These are phyloP conservation scores for Fonsecaea nubica DNA, from an alignment of 2,329 filamentous ascomycete genomes.

Conservation along the genomic window DNA sequence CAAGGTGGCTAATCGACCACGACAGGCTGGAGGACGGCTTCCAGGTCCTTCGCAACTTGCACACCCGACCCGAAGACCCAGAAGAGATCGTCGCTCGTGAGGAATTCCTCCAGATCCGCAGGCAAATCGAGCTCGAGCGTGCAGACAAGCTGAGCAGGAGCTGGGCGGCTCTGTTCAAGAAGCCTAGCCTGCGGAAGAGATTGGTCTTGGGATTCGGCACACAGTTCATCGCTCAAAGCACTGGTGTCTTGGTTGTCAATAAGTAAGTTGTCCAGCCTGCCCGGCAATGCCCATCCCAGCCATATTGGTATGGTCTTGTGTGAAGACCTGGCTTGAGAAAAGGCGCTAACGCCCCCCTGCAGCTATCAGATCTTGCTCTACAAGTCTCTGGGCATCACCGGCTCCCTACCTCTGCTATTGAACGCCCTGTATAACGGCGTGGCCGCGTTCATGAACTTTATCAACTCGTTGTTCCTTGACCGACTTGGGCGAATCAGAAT, in stretches of 20 bases:
- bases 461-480: constrained; percentile 17
- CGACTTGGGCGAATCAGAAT: constrained; percentile 13
- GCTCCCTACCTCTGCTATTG: constrained; percentile 13
- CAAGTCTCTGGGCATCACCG: constrained; percentile 18
- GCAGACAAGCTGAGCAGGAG: constrained; percentile 3
- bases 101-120: constrained; percentile 47
- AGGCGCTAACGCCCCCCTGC: background rate
- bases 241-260: constrained; percentile 17
- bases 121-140: constrained; percentile 24
- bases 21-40: constrained; percentile 16
- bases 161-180: constrained; percentile 9
- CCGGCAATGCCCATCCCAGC: background rate
- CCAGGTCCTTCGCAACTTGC: constrained; percentile 48
- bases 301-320: background rate
- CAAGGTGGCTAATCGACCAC: constrained; percentile 17
- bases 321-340: background rate
- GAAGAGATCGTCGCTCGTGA: constrained; percentile 47
- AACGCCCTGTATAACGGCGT: constrained; percentile 13
- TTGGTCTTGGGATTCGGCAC: background rate
- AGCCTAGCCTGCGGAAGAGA: constrained; percentile 49
- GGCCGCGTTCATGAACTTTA: constrained; percentile 16
- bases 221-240: constrained; percentile 11
- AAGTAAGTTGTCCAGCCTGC: constrained; percentile 1
- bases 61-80: constrained; percentile 49
- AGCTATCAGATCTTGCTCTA: constrained; percentile 14